These are phyloP conservation scores for Exophiala sideris DNA, from an alignment of 2,329 filamentous ascomycete genomes.

Conservation along the genomic window DNA sequence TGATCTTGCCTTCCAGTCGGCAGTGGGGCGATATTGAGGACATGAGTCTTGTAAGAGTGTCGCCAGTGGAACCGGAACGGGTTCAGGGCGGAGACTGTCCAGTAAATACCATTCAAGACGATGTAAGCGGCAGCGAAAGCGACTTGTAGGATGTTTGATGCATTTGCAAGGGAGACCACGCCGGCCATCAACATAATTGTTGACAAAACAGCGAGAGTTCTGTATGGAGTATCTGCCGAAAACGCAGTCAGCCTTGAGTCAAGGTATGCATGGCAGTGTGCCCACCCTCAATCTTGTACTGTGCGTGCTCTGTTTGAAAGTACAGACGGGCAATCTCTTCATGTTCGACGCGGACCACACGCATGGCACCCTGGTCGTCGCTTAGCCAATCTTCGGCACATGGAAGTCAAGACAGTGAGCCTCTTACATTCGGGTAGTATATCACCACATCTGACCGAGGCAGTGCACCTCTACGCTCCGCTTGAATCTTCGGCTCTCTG, in stretches of 20 bases:
- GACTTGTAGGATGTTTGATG: slow-evolving; percentile 59
- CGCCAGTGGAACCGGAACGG: slow-evolving; percentile 19
- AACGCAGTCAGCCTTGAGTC: slow-evolving; percentile 34
- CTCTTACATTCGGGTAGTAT: slow-evolving; percentile 52
- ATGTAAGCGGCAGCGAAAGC: slow-evolving; percentile 59
- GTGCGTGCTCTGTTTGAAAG: slow-evolving; percentile 58
- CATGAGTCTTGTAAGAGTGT: slow-evolving; percentile 16
- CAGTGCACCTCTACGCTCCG: slow-evolving; percentile 34
- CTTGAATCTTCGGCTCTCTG: slow-evolving; percentile 46
- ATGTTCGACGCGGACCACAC: slow-evolving; percentile 57
- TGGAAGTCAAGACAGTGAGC: background rate
- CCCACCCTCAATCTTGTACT: slow-evolving; percentile 47
- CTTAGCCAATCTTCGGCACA: background rate
- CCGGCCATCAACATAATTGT: slow-evolving; percentile 61
- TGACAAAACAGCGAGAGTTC: slow-evolving; percentile 54
- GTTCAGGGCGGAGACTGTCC: slow-evolving; percentile 46
- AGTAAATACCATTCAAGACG: slow-evolving; percentile 58
- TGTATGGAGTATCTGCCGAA: slow-evolving; percentile 42
- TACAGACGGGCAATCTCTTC: slow-evolving; percentile 63
- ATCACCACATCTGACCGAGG: slow-evolving; percentile 61
- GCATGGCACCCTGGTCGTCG: slow-evolving; percentile 45
- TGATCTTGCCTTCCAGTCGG: background rate
- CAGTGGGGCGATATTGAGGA: slow-evolving; percentile 1
- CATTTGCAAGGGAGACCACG: slow-evolving; percentile 61
- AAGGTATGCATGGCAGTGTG: background rate